Percentiles rank a stretch among this genome's conserved stretches.
These are phyloP conservation scores for Geranomyces variabilis DNA, from an alignment of 192 early-diverging fungal species.

Conservation along the genomic window DNA sequence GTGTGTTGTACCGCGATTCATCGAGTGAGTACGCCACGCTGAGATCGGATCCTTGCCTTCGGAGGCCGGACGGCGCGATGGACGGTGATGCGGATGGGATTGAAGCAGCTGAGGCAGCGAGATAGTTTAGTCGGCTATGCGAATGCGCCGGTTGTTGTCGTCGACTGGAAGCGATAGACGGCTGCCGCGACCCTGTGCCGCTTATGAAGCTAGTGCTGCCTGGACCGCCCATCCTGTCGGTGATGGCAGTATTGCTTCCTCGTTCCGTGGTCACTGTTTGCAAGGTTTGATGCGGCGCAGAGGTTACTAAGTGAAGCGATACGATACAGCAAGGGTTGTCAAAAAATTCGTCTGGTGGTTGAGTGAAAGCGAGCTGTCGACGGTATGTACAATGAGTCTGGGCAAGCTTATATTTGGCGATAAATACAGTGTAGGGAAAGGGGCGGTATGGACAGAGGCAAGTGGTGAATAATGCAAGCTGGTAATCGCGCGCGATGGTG, in stretches of 20 bases:
- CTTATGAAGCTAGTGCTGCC: neutral
- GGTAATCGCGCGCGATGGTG: neutral
- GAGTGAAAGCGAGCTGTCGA: neutral
- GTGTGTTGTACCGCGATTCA: slow-evolving; percentile 32
- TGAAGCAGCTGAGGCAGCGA: neutral
- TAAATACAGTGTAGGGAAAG: neutral
- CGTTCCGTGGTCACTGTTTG: too few species aligned
- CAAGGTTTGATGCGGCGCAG: too few species aligned
- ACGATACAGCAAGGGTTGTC: too few species aligned
- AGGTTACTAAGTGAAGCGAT: too few species aligned
- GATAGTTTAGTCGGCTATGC: neutral
- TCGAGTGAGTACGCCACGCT: slow-evolving; percentile 32
- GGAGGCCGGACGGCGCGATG: neutral
- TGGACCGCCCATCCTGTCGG: neutral
- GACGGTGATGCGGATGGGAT: neutral
- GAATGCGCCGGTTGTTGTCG: neutral
- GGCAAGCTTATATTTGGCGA: neutral
- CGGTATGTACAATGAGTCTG: neutral
- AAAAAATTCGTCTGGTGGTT: neutral
- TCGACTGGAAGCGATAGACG: slow-evolving; percentile 10
- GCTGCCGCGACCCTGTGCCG: slow-evolving; percentile 7
- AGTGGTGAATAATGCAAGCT: neutral
- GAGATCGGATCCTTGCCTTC: slow-evolving; percentile 29
- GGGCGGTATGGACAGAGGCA: neutral
- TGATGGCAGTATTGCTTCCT: neutral